phyloP scores from a whole-genome alignment of 2,329 filamentous ascomycete species.

The Daldinia eschscholtzii region DNA sequence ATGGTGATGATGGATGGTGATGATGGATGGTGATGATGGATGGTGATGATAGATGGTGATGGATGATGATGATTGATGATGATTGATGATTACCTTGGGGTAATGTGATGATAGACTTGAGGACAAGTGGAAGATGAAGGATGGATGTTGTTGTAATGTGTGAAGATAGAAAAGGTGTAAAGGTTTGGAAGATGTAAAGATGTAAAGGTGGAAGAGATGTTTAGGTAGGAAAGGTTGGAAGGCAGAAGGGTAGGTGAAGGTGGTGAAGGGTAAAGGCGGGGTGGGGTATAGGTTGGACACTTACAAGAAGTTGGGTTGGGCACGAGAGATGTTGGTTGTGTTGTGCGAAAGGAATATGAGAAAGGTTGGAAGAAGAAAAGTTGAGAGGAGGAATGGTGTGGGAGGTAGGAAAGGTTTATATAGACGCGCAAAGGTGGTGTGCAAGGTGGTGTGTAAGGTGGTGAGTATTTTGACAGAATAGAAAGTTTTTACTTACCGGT shows the following conservation, averaged over 20 bases:
- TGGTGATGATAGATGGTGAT: background rate
- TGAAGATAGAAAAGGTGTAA: background rate
- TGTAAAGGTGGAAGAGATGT: background rate
- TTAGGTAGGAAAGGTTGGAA: background rate
- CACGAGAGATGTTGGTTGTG: background rate
- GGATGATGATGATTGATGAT: background rate
- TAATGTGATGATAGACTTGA: too few relatives aligned
- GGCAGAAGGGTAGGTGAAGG: background rate
- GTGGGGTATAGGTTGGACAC: background rate
- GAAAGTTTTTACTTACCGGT: background rate
- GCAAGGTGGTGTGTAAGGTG: background rate
- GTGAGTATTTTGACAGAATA: background rate
- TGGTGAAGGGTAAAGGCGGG: background rate
- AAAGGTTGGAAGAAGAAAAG: background rate
- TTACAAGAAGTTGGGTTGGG: background rate
- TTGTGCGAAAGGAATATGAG: background rate
- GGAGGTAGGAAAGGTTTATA: background rate
- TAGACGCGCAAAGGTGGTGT: background rate
- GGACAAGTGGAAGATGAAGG: background rate
- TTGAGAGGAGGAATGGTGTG: background rate
- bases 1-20: background rate
- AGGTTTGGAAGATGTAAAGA: conserved; percentile 1
- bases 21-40: background rate
- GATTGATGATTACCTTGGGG: conserved; percentile 1
- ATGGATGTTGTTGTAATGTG: background rate